Conservation (phyloP, 371 early-diverging fungal genomes). For the Spraguea lophii region DNA sequence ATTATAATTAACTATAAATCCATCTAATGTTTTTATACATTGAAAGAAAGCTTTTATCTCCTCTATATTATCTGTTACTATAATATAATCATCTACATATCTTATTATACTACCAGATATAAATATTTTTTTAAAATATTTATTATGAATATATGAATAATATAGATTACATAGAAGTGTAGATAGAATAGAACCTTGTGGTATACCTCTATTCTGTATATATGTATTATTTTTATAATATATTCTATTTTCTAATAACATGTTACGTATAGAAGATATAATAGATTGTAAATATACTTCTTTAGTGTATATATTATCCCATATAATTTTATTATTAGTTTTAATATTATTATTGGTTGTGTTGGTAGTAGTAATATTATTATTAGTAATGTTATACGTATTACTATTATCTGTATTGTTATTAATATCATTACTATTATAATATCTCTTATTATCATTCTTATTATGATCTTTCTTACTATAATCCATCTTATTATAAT, state of each 20-base stretch:
- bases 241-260: constrained; percentile 10
- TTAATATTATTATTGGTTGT: too few species aligned
- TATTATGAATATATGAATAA: constrained; percentile 14
- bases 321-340: background rate
- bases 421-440: background rate
- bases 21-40: constrained; percentile 5
- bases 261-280: background rate
- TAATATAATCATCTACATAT: constrained; percentile 37
- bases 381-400: too few species aligned
- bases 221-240: constrained; percentile 13
- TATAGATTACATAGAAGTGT: constrained; percentile 26
- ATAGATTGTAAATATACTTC: background rate
- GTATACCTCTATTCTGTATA: constrained; percentile 24
- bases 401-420: too few species aligned
- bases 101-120: constrained; percentile 20
- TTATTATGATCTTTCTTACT: background rate
- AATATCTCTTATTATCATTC: background rate
- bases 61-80: constrained; percentile 6
- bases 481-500: background rate
- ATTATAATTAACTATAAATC: constrained; percentile 12
- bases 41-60: constrained; percentile 24
- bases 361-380: too few species aligned
- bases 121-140: constrained; percentile 21
- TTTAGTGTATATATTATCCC: background rate
- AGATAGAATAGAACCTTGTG: constrained; percentile 36